Conservation (phyloP, 2,329 filamentous ascomycete species). For the Arthrobotrys sphaeroides region DNA sequence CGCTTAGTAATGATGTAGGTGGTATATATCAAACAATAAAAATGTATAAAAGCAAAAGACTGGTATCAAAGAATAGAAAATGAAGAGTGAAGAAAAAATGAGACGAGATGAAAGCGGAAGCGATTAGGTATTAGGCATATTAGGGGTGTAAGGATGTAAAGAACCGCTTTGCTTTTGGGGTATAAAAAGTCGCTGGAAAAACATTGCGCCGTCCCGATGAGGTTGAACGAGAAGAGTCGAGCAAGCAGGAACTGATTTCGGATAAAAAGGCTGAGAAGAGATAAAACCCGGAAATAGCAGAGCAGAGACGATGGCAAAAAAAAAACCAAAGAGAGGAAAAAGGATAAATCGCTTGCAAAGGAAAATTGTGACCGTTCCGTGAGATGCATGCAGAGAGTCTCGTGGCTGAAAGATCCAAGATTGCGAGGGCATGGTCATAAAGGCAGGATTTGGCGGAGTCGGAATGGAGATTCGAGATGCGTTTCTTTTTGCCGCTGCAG, state of each 20-base stretch:
- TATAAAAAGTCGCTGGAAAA: conserved; percentile 54
- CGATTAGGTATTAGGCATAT: conserved; percentile 49
- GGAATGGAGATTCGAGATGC: conserved; percentile 9
- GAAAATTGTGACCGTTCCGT: conserved; percentile 43
- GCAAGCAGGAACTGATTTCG: conserved; percentile 43
- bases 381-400: conserved; percentile 51
- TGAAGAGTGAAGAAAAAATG: neutral
- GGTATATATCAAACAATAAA: conserved; percentile 24
- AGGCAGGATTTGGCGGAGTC: conserved; percentile 31
- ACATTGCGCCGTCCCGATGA: conserved; percentile 54
- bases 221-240: conserved; percentile 34
- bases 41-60: conserved; percentile 19
- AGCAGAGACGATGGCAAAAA: conserved; percentile 37
- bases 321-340: conserved; percentile 8
- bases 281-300: conserved; percentile 7
- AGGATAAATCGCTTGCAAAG: conserved; percentile 44
- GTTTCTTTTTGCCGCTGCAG: conserved; percentile 35
- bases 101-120: conserved; percentile 6
- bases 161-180: conserved; percentile 43
- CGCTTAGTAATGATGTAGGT: conserved; percentile 16
- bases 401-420: conserved; percentile 42
- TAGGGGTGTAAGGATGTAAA: conserved; percentile 13
- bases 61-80: conserved; percentile 26
- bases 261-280: conserved; percentile 54
- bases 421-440: conserved; percentile 47